A percentile compares a stretch with the other conserved stretches of the same genome.
Evolutionary conservation across 2,329 filamentous ascomycete species (phyloP).

Genomic region (Fusarium sulawesiense): DNA sequence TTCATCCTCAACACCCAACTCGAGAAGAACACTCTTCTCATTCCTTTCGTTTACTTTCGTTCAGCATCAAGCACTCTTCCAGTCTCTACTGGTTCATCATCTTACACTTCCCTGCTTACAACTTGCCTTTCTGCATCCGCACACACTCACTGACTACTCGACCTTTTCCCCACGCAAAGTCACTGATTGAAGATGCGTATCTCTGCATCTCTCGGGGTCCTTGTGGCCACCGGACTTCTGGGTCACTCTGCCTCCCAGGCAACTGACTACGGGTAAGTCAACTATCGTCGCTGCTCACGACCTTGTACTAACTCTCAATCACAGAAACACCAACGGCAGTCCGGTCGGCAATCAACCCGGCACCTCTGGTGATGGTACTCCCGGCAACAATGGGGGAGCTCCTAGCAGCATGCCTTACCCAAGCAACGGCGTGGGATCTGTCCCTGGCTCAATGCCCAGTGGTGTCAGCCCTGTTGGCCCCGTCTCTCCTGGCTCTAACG

Average conservation of each 20-base stretch:
- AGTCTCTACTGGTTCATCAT: conserved; percentile 16
- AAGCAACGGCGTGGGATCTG: conserved; percentile 22
- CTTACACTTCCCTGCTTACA: conserved; percentile 15
- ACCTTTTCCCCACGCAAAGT: conserved; percentile 4
- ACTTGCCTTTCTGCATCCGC: background rate
- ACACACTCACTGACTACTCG: background rate
- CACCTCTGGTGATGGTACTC: conserved; percentile 21
- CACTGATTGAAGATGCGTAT: conserved; percentile 53
- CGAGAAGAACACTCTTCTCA: conserved; percentile 29
- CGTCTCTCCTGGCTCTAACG: conserved; percentile 20
- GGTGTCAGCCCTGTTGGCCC: conserved; percentile 9
- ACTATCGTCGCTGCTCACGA: background rate
- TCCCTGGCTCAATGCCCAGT: conserved; percentile 32
- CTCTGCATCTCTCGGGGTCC: conserved; percentile 50
- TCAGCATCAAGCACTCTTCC: conserved; percentile 26
- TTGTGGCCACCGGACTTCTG: conserved; percentile 53
- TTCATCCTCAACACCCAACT: conserved; percentile 30
- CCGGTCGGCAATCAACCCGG: conserved; percentile 19
- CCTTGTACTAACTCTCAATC: conserved; percentile 13
- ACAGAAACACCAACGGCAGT: conserved; percentile 27
- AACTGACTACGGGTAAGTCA: conserved; percentile 50
- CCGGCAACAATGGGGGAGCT: conserved; percentile 28
- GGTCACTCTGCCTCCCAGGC: conserved; percentile 49
- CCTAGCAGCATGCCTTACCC: conserved; percentile 28
- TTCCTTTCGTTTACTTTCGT: conserved; percentile 29